These are phyloP conservation scores for Xylogone sp. DNA, from an alignment of 2,329 filamentous ascomycete species.

Conservation along the genomic window DNA sequence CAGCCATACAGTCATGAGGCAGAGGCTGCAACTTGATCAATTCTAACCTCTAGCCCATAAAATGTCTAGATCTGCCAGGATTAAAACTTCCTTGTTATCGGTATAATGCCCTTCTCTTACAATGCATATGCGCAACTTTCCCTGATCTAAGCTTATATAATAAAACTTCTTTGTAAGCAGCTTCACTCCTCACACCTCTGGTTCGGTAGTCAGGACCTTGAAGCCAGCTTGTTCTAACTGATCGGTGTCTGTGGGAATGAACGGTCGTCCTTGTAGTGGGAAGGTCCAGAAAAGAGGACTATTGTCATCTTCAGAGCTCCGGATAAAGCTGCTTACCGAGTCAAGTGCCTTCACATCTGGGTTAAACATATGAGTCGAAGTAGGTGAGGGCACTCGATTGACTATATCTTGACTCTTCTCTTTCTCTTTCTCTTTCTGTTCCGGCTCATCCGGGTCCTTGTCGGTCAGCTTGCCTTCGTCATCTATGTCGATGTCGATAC, in stretches of 20 bases:
- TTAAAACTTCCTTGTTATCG: no score
- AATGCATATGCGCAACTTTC: no score
- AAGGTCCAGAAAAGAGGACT: slow-evolving; percentile 27
- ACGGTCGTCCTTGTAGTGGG: slow-evolving; percentile 23
- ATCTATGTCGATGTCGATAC: slow-evolving; percentile 47
- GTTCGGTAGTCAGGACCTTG: slow-evolving; percentile 3
- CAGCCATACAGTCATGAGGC: no score
- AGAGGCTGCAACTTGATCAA: no score
- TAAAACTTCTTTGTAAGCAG: no score
- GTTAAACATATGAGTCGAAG: slow-evolving; percentile 21
- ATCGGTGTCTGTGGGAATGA: slow-evolving; percentile 9
- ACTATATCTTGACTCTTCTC: slow-evolving; percentile 21
- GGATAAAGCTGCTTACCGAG: slow-evolving; percentile 25
- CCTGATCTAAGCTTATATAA: no score
- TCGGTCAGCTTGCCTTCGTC: no score
- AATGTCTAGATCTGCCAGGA: no score
- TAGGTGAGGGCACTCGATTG: slow-evolving; percentile 7
- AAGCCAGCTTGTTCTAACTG: slow-evolving; percentile 16
- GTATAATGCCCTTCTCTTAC: no score
- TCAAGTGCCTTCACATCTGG: slow-evolving; percentile 18
- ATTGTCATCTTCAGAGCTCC: slow-evolving; percentile 4
- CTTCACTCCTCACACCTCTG: neutral
- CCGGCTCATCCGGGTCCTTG: slow-evolving; percentile 18
- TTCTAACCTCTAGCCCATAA: no score
- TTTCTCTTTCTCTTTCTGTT: slow-evolving; percentile 23